Conservation (phyloP, 257 asterid species). For the Solanum rostratum region DNA sequence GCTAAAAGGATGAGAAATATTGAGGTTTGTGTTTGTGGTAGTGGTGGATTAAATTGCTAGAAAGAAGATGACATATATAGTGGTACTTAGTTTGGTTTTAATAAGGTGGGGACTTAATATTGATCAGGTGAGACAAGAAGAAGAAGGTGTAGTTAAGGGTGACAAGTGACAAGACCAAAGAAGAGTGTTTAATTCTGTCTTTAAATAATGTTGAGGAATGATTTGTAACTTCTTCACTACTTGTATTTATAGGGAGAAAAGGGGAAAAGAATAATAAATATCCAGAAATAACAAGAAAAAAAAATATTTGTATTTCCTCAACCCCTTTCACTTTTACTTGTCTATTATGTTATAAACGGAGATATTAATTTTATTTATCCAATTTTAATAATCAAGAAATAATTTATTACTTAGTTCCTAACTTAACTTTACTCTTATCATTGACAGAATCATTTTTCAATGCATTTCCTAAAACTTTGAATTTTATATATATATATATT, state of each 20-base stretch:
- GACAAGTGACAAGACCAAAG: background rate
- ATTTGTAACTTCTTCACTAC: background rate
- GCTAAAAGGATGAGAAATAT: background rate
- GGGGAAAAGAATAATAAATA: no score
- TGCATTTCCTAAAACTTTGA: no score
- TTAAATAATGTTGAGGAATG: background rate
- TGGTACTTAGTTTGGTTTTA: background rate
- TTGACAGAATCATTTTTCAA: no score
- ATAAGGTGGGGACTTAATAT: background rate
- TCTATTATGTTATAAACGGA: no score
- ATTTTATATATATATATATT: no score
- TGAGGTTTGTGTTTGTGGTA: background rate
- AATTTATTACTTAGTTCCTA: no score
- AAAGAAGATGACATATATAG: background rate
- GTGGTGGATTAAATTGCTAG: background rate
- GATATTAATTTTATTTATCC: accelerated
- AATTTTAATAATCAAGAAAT: no score
- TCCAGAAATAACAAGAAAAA: background rate
- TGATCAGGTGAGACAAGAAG: background rate
- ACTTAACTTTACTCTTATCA: no score
- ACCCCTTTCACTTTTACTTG: no score
- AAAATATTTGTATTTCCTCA: no score
- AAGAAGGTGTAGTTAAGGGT: background rate
- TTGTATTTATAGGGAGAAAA: background rate
- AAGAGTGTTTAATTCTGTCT: background rate